Base-by-base conservation (phyloP, 352 stramenopile species). In the Phytophthora quininea region DNA sequence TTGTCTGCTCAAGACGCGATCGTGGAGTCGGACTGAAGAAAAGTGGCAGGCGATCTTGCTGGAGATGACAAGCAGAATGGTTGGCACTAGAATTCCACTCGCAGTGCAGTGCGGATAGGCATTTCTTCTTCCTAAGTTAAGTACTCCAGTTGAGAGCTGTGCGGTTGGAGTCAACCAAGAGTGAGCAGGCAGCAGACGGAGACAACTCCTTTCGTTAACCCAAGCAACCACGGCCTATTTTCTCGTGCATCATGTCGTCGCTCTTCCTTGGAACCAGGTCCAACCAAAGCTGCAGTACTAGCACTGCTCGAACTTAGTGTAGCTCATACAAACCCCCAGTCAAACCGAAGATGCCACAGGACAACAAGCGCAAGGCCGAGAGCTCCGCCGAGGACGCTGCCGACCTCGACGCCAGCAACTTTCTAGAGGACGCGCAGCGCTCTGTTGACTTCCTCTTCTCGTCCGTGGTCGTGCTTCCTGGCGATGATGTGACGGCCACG, bases 391-490 rank as follows among this genome's bases (percentile, higher is more conserved):
- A 63, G 6, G 68, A 69, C 35, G 67, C 58, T 27, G 74, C 72
- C n/a, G 73, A 79, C 31, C 64, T 74, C 38, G 71, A 82, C 32
- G 83, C 83, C 35, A 82, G 54, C 58, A 72, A 59, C 49, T 94
- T 94, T 68, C 74, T 94, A 29, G 77, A 92, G 56, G 77, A 87
- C 10, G 86, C 86, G n/a, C 82, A 94, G 67, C 77, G 80, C 4
- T 79, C 82, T 38, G 83, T 96, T 4, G 86, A 96, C 68, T 89
- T 96, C 58, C 74, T 85, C 19, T 96, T 96, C 71, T 80, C 81
- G 8, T 76, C 88, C 2, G 66, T 71, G 8, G 76, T 92, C 27
- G 84, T 93, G 46, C 68, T 96, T 19, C 88, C 88, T 4, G 88
- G 88, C 19, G 88, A 96, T 54, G 86, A 96, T 55, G 83, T 96